Evolutionary conservation across 2,329 filamentous ascomycete species (phyloP).

Genomic region (Stagonosporopsis rhizophila): DNA sequence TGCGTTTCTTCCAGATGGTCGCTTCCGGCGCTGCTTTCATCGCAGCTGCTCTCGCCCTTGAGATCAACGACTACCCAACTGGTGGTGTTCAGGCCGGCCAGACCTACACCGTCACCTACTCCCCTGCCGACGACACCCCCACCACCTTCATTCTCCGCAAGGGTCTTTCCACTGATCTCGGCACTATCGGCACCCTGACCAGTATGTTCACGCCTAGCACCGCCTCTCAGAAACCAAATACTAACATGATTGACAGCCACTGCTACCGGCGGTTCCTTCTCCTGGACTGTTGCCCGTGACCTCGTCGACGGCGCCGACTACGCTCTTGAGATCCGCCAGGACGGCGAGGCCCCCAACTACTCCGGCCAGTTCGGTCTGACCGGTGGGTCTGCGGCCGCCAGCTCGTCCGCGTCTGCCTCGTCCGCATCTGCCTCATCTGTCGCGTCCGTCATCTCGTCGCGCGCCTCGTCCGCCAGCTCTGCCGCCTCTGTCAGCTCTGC

Average conservation of each 20-base stretch:
- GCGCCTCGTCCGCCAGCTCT: conserved; percentile 21
- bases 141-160: conserved; percentile 65
- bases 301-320: conserved; percentile 60
- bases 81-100: conserved; percentile 57
- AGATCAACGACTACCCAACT: conserved; percentile 59
- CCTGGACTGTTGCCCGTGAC: conserved; percentile 58
- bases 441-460: conserved; percentile 22
- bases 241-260: conserved; percentile 41
- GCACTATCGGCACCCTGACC: conserved; percentile 59
- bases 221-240: background rate
- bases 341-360: conserved; percentile 60
- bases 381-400: conserved; percentile 38
- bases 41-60: conserved; percentile 54
- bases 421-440: conserved; percentile 29
- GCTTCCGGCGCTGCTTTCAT: conserved; percentile 51
- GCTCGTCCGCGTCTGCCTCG: conserved; percentile 35
- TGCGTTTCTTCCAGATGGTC: conserved; percentile 60
- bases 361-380: conserved; percentile 57
- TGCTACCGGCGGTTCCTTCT: conserved; percentile 56
- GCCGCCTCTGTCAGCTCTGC: conserved; percentile 32
- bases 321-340: conserved; percentile 65
- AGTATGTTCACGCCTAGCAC: conserved; percentile 43
- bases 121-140: conserved; percentile 52
- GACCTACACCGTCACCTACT: conserved; percentile 58
- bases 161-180: conserved; percentile 59